Evolutionary conservation across 495 filamentous ascomycete species (phyloP).

Genomic region (Parathielavia hyrcaniae): DNA sequence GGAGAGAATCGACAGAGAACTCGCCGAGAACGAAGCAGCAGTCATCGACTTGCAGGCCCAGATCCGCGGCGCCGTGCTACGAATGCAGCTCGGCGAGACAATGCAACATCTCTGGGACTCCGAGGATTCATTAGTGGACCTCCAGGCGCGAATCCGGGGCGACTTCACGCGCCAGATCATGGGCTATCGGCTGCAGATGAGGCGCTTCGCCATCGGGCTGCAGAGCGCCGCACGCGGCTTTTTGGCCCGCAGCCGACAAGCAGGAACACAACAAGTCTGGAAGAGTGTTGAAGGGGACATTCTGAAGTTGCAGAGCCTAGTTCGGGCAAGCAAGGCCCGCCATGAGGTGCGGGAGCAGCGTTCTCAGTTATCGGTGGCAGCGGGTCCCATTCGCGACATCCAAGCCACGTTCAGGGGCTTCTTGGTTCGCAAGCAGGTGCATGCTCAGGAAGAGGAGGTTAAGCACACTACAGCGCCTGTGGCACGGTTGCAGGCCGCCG

Average conservation of each 20-base stretch:
- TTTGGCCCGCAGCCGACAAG: conserved; percentile 59
- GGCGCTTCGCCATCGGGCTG: conserved; percentile 62
- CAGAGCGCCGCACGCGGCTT: conserved; percentile 79
- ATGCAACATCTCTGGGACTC: conserved; percentile 92
- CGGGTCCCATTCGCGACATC: conserved; percentile 54
- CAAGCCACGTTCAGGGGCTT: conserved; percentile 65
- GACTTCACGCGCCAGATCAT: conserved; percentile 62
- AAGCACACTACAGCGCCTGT: conserved; percentile 42
- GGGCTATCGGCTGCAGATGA: conserved; percentile 73
- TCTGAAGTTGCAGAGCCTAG: conserved; percentile 73
- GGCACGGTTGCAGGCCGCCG: conserved; percentile 47
- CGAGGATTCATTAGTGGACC: conserved; percentile 67
- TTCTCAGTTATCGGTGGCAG: conserved; percentile 52
- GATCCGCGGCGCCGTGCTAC: conserved; percentile 70
- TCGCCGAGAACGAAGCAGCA: conserved; percentile 63
- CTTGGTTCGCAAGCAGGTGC: conserved; percentile 46
- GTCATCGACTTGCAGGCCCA: conserved; percentile 82
- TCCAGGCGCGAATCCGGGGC: conserved; percentile 81
- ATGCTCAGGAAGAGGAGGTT: conserved; percentile 49
- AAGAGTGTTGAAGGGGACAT: conserved; percentile 65
- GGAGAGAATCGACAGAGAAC: conserved; percentile 77
- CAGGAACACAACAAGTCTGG: conserved; percentile 58
- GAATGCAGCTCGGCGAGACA: conserved; percentile 67
- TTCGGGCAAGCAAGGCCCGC: conserved; percentile 70
- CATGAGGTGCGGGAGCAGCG: conserved; percentile 58